Evolutionary conservation across 257 asterid genomes (phyloP).

Genomic region (Voacanga thouarsii): DNA sequence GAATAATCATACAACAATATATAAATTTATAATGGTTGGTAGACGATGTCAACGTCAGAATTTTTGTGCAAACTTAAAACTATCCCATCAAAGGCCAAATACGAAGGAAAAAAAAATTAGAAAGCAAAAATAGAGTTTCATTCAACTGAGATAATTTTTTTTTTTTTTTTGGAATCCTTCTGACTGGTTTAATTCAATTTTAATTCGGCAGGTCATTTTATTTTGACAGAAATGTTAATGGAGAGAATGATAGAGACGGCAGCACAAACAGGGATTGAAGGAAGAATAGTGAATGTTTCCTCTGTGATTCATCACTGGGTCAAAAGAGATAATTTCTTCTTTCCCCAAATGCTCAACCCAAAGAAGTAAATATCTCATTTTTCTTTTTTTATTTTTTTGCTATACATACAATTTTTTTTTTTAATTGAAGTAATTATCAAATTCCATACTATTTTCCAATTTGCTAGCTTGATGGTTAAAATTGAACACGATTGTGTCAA

Average conservation of each 20-base stretch:
- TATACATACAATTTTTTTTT: too few relatives aligned
- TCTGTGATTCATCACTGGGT: slow-evolving; percentile 89
- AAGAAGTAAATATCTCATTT: slow-evolving; percentile 40
- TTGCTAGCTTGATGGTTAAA: too few relatives aligned
- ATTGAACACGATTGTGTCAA: too few relatives aligned
- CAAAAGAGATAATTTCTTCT: slow-evolving; percentile 46
- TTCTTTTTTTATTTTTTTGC: background rate
- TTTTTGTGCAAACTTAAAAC: background rate
- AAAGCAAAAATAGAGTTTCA: too few relatives aligned
- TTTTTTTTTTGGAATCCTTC: background rate
- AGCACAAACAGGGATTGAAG: slow-evolving; percentile 53
- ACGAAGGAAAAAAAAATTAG: too few relatives aligned
- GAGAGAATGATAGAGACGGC: slow-evolving; percentile 88
- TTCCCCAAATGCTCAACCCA: slow-evolving; percentile 62
- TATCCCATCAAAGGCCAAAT: background rate
- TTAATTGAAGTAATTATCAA: too few relatives aligned
- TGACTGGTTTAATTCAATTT: background rate
- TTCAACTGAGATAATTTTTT: too few relatives aligned
- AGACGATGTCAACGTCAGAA: too few relatives aligned
- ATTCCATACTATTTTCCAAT: too few relatives aligned
- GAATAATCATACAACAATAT: too few relatives aligned
- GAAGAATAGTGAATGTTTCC: slow-evolving; percentile 88
- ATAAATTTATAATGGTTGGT: too few relatives aligned
- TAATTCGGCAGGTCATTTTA: slow-evolving; percentile 68
- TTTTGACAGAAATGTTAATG: slow-evolving; percentile 73